These are phyloP conservation scores for Thalassiosira sp. DNA, from an alignment of 352 stramenopile species.

Conservation along the genomic window DNA sequence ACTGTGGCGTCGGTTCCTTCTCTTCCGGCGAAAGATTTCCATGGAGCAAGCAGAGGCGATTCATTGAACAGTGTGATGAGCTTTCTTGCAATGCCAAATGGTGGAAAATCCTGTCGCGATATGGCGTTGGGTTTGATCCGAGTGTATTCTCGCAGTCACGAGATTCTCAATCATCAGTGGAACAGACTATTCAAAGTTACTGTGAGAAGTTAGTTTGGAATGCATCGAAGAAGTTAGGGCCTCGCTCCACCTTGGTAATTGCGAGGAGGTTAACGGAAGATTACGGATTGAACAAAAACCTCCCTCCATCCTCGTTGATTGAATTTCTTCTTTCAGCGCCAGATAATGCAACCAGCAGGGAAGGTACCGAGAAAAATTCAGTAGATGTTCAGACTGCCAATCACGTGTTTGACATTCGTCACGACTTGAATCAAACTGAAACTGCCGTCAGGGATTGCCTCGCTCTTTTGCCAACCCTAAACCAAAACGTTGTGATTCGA, in stretches of 20 bases:
- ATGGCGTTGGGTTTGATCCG: slow-evolving; percentile 70
- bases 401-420: slow-evolving; percentile 40
- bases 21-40: slow-evolving; percentile 44
- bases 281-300: slow-evolving; percentile 52
- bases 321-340: slow-evolving; percentile 52
- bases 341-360: slow-evolving; percentile 3
- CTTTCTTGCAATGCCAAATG: slow-evolving; percentile 63
- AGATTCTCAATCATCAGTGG: slow-evolving; percentile 31
- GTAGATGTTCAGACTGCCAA: background rate
- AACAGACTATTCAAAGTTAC: slow-evolving; percentile 39
- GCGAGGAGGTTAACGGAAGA: slow-evolving; percentile 42
- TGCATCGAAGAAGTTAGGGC: slow-evolving; percentile 34
- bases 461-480: slow-evolving; percentile 40
- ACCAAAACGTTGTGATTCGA: slow-evolving; percentile 60
- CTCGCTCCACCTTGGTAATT: slow-evolving; percentile 38
- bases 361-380: slow-evolving; percentile 1
- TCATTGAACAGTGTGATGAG: slow-evolving; percentile 71
- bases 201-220: slow-evolving; percentile 52
- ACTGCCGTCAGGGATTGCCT: slow-evolving; percentile 43
- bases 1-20: slow-evolving; percentile 42
- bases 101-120: slow-evolving; percentile 65
- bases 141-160: slow-evolving; percentile 37
- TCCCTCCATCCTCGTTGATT: slow-evolving; percentile 46
- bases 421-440: slow-evolving; percentile 50
- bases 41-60: slow-evolving; percentile 74